Evolutionary conservation across 768 basidiomycete species (phyloP).

Genomic region (Serendipita vermifera): DNA sequence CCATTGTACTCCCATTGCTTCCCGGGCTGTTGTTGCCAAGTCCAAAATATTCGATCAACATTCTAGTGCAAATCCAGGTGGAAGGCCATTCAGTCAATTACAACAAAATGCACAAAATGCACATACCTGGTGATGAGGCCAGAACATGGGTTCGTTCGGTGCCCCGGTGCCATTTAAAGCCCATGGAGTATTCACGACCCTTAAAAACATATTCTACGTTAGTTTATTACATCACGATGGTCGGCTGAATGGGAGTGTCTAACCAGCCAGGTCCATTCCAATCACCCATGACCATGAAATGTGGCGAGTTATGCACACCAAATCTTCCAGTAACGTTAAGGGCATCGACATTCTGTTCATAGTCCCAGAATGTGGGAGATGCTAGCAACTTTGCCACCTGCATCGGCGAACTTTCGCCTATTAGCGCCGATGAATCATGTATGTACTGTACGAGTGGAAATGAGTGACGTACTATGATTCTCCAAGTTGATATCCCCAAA

Average conservation of each 20-base stretch:
- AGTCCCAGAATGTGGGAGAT: not conserved
- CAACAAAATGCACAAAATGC: not conserved
- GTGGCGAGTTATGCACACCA: conserved; percentile 3
- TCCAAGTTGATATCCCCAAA: not conserved
- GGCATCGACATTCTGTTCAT: not conserved
- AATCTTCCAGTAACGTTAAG: not conserved
- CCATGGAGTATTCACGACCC: not conserved
- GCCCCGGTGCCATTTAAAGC: not conserved
- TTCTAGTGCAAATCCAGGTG: not conserved
- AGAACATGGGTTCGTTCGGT: conserved; percentile 1
- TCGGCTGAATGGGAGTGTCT: not conserved
- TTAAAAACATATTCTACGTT: not conserved
- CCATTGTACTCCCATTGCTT: conserved; percentile 5
- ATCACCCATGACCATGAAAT: not conserved
- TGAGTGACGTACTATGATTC: not conserved
- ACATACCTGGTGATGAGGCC: not conserved
- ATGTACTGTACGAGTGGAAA: not conserved
- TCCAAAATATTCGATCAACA: not conserved
- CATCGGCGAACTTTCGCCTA: not conserved
- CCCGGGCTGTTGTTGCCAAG: not conserved
- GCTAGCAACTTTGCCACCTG: not conserved
- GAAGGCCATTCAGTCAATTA: not conserved
- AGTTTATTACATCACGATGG: not conserved
- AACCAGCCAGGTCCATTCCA: not conserved
- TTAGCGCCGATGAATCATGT: not conserved